Base-by-base conservation (phyloP, 768 basidiomycete species). In the Pleurotus ostreatus region DNA sequence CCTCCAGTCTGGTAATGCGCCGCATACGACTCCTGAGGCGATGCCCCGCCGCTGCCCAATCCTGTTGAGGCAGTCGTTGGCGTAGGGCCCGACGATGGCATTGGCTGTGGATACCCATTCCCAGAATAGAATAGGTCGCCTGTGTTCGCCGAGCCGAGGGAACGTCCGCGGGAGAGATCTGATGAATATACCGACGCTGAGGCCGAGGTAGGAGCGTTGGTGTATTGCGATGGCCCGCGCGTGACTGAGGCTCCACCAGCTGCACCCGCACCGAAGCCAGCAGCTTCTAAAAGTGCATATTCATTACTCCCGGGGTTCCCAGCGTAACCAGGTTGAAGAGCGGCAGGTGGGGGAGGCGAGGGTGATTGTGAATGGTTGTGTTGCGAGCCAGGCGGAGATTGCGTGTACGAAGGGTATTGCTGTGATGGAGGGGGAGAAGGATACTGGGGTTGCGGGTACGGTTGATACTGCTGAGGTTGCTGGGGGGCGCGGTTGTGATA, bases 211-310 rank as follows among this genome's bases (percentile, higher is more conserved):
- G 57, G n/a, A 38, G 55, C 8, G 55, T 55, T 20, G 39, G 41
- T 20, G 44, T 59, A 55, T 15, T 26, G 37, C 15, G 39, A 13
- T 23, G 62, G 61, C 2, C 67, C 67, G 25, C 67, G 55, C 11
- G 59, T 40, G 9, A 61, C 30, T 6, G 56, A 57, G 6, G 59
- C 59, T 1, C 30, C 59, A 4, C 45, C 47, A 13, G 53, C 59
- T 22, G 46, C 16, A 22, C 37, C 23, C 44, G 51, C 55, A 44
- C 46, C 59, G 23, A 63, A 51, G 4, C 63, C 69, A 4, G 67
- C 68, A n/a, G 67, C 67, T 1, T 67, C 63, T 22, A 65, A 22
- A 26, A 68, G 23, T 20, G 62, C 62, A 4, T 34, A 34, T 13
- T 62, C 64, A 18, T 62, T 52, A 15, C 44, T 53, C 1, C 58